Base-by-base conservation (phyloP, 805 yeast species). In the Starmerella bombi region DNA sequence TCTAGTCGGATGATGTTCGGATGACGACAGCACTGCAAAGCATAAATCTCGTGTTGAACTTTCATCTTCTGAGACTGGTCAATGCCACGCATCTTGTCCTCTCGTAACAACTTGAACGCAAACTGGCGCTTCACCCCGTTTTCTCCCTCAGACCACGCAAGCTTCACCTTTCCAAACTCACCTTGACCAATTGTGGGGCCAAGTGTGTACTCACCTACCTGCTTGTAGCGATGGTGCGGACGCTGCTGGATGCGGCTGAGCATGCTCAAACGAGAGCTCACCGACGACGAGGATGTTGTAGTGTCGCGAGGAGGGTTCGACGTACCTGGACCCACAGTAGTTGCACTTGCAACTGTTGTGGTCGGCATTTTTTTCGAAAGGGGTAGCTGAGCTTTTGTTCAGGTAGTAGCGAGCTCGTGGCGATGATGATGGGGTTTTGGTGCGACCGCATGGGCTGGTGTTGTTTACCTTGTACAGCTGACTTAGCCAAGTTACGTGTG, bases 121-220 rank as follows among this genome's bases (percentile, higher is more conserved):
- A 84, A 94, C 62, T 85, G 93, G 19, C 41, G 40, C 17, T 44
- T 75, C 73, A 55, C 74, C 64, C 59, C 60, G 21, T 53, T 50
- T 16, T 84, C 85, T 52, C 77, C 86, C 58, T 81, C 82, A 45
- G 93, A 70, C 96, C 96, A 88, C 12, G 96, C 97, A 18, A 91
- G 67, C 59, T 88, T 91, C 43, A 91, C 98, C 60, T 91, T 88
- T 44, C 98, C 98, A 60, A 91, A 91, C 58, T 91, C 98, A 36
- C 98, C 98, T 62, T 91, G 95, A 25, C 98, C 98, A 12, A 91
- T 64, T 0, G 98, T 88, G 12, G 93, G 77, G 2, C 97, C 98
- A 6, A 91, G 69, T 18, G 82, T 73, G 55, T 86, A 91, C 12
- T 82, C 76, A 20, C 98, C 98, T 58, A 91, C 86, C 30, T 93